A percentile compares a stretch with the other conserved stretches of the same genome.
Evolutionary conservation across 2,329 filamentous ascomycete species (phyloP).

Genomic region (Teratosphaeria pseudoeucalypti): DNA sequence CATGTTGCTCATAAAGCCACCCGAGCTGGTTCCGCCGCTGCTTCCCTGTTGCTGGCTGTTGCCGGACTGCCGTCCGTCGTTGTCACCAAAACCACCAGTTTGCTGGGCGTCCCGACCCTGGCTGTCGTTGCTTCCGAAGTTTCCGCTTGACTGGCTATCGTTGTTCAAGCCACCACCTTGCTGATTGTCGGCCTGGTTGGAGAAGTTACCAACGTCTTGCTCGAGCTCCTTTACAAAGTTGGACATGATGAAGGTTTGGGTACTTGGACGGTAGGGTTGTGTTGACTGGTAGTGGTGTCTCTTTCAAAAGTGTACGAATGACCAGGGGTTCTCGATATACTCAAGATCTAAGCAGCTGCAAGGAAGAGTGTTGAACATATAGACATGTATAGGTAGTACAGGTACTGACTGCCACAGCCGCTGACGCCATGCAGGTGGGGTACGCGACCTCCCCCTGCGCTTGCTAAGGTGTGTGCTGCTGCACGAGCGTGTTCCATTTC

Average conservation of each 20-base stretch:
- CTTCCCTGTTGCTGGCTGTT: constrained; percentile 2
- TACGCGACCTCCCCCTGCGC: not conserved
- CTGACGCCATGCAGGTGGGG: not conserved
- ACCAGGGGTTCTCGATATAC: not conserved
- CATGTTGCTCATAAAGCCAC: constrained; percentile 7
- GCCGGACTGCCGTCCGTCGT: not conserved
- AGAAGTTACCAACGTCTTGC: not conserved
- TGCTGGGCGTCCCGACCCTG: not conserved
- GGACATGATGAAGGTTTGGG: constrained; percentile 1
- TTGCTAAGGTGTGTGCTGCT: not conserved
- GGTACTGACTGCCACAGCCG: not conserved
- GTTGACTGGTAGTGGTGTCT: not conserved
- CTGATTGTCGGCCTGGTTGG: not conserved
- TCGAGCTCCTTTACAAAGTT: constrained; percentile 2
- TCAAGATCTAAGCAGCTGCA: not conserved
- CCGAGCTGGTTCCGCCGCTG: not conserved
- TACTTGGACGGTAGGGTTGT: not conserved
- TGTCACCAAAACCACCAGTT: not conserved
- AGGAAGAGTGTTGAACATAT: not conserved
- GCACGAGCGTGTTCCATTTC: not conserved
- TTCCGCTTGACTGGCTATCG: constrained; percentile 1
- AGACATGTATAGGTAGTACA: not conserved
- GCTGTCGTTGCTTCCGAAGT: not conserved
- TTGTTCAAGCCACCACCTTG: not conserved
- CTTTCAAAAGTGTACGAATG: not conserved